Conservation (phyloP, 306 rosid genomes). For the Canavalia gladiata region DNA sequence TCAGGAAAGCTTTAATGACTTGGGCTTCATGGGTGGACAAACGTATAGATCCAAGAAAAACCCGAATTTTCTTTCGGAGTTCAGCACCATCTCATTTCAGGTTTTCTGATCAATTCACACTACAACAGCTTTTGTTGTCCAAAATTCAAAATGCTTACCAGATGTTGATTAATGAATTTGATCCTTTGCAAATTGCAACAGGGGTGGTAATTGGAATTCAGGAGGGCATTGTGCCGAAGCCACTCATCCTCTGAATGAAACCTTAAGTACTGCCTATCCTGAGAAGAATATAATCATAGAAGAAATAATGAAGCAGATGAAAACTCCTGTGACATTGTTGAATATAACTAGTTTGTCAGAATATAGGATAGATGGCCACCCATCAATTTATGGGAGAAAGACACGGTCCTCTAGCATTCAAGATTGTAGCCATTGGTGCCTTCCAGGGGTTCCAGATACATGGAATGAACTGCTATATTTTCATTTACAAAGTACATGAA, state of each 20-base stretch:
- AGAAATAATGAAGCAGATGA: constrained; percentile 77
- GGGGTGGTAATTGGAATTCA: constrained; percentile 93
- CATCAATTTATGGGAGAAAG: constrained; percentile 77
- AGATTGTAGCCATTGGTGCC: constrained; percentile 99
- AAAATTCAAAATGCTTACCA: constrained; percentile 11
- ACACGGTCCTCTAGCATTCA: constrained; percentile 54
- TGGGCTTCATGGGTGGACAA: constrained; percentile 92
- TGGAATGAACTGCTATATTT: constrained; percentile 84
- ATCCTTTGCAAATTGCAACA: constrained; percentile 52
- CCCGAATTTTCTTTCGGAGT: constrained; percentile 85
- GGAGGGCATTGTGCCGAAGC: constrained; percentile 92
- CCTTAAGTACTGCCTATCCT: constrained; percentile 41
- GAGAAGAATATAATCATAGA: constrained; percentile 71
- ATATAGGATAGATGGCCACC: constrained; percentile 85
- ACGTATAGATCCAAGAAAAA: constrained; percentile 67
- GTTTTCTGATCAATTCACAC: constrained; percentile 49
- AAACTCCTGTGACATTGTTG: constrained; percentile 75
- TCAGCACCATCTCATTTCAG: constrained; percentile 97
- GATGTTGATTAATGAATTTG: constrained; percentile 36
- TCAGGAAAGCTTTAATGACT: constrained; percentile 76
- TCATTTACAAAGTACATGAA: constrained; percentile 60
- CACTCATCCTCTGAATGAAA: constrained; percentile 65
- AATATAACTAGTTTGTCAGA: constrained; percentile 79
- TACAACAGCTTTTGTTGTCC: constrained; percentile 8
- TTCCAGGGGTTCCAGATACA: constrained; percentile 93